Evolutionary conservation across 139 green algal species (phyloP).

Genomic region (Penium margaritaceum): DNA sequence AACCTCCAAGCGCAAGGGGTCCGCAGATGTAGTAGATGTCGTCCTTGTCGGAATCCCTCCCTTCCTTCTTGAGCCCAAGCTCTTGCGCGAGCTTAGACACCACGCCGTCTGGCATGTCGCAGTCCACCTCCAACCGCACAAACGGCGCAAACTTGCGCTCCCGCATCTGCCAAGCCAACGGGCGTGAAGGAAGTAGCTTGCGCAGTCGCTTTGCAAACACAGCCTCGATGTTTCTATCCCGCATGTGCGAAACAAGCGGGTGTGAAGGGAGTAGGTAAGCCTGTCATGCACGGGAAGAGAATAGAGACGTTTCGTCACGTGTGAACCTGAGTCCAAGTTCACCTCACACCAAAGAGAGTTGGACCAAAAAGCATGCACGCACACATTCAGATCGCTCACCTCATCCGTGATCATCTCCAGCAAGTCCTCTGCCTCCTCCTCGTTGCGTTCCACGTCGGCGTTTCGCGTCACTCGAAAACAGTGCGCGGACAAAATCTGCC

Average conservation of each 20-base stretch:
- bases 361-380: background rate
- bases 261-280: too few relatives aligned
- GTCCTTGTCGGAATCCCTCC: background rate
- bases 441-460: slow-evolving; percentile 56
- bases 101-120: slow-evolving; percentile 46
- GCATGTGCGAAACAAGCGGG: too few relatives aligned
- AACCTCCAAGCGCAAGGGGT: slow-evolving; percentile 44
- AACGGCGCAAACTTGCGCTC: slow-evolving; percentile 56
- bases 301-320: too few relatives aligned
- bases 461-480: slow-evolving; percentile 58
- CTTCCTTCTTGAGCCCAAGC: slow-evolving; percentile 43
- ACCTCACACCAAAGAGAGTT: background rate
- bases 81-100: slow-evolving; percentile 36
- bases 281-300: too few relatives aligned
- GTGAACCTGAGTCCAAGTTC: too few relatives aligned
- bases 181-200: too few relatives aligned
- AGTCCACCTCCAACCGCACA: slow-evolving; percentile 55
- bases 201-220: too few relatives aligned
- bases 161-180: slow-evolving; percentile 34
- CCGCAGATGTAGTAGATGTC: slow-evolving; percentile 45
- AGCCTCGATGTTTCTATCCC: too few relatives aligned
- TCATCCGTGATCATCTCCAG: slow-evolving; percentile 64
- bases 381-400: slow-evolving; percentile 32
- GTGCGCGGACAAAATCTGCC: slow-evolving; percentile 32
- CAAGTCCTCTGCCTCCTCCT: slow-evolving; percentile 63